Evolutionary conservation across 78 protist species (phyloP).

Genomic region (Salpingoeca rosetta): DNA sequence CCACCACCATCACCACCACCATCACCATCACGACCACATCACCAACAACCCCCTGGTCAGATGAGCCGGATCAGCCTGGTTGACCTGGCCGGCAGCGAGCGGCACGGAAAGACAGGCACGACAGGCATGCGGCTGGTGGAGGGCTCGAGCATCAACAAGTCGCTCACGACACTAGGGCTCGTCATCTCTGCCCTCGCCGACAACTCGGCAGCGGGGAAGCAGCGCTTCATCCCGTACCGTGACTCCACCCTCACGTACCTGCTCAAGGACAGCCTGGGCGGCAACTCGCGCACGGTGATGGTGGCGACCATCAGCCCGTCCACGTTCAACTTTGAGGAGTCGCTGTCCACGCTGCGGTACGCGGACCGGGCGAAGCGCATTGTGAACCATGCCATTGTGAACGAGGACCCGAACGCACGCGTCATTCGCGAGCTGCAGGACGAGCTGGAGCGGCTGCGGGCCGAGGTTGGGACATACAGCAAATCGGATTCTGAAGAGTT

Average conservation of each 20-base stretch:
- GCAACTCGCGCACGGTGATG: slow-evolving; percentile 11
- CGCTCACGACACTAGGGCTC: slow-evolving; percentile 54
- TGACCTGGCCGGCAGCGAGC: slow-evolving; percentile 61
- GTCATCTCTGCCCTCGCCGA: slow-evolving; percentile 58
- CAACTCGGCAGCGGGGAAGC: slow-evolving; percentile 1
- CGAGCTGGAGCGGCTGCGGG: slow-evolving; percentile 16
- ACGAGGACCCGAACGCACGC: slow-evolving; percentile 38
- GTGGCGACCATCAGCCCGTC: background rate
- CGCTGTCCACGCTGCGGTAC: slow-evolving; percentile 15
- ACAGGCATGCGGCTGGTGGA: slow-evolving; percentile 44
- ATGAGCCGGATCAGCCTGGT: slow-evolving; percentile 6
- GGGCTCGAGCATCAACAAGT: slow-evolving; percentile 49
- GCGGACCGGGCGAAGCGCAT: slow-evolving; percentile 32
- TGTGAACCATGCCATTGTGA: slow-evolving; percentile 23
- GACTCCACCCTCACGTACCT: slow-evolving; percentile 11
- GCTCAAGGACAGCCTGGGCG: slow-evolving; percentile 10
- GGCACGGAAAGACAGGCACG: slow-evolving; percentile 36
- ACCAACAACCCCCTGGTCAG: background rate
- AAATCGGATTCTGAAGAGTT: background rate
- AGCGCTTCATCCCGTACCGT: slow-evolving; percentile 28
- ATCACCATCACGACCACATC: background rate
- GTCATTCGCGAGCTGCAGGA: slow-evolving; percentile 45
- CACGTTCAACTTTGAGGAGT: slow-evolving; percentile 2
- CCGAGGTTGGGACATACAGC: background rate
- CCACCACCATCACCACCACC: background rate